phyloP scores from a whole-genome alignment of 1,139 yeast species.

The Pichia sp. region DNA sequence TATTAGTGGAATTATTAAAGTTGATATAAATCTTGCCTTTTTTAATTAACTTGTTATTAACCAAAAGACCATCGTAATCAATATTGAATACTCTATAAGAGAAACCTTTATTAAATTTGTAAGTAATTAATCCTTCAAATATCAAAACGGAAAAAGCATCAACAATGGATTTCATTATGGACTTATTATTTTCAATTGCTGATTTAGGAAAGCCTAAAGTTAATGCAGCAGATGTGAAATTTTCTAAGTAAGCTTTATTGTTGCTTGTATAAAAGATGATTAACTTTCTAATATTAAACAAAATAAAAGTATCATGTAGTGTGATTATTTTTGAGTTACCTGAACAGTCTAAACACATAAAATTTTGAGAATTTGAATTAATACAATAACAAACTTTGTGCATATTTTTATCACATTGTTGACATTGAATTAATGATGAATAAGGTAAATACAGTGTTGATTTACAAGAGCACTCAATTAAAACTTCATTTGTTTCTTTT shows the following conservation, averaged over 20 bases:
- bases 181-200: background rate
- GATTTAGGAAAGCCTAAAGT: constrained; percentile 3
- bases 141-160: constrained; percentile 19
- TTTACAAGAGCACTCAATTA: constrained; percentile 17
- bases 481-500: background rate
- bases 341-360: constrained; percentile 13
- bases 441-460: constrained; percentile 10
- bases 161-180: constrained; percentile 4
- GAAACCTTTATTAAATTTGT: constrained; percentile 12
- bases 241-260: background rate
- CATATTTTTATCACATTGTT: constrained; percentile 11
- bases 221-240: constrained; percentile 1
- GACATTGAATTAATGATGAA: constrained; percentile 16
- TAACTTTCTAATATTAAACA: constrained; percentile 19
- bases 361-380: background rate
- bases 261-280: constrained; percentile 10
- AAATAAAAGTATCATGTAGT: constrained; percentile 11
- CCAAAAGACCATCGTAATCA: constrained; percentile 14
- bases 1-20: constrained; percentile 4
- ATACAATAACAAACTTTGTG: constrained; percentile 19
- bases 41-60: constrained; percentile 12
- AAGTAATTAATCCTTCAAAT: constrained; percentile 13
- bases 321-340: background rate
- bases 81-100: constrained; percentile 14
- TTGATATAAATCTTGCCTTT: constrained; percentile 16